phyloP scores from a whole-genome alignment of 2,329 filamentous ascomycete species.

The Westerdykella sp. region DNA sequence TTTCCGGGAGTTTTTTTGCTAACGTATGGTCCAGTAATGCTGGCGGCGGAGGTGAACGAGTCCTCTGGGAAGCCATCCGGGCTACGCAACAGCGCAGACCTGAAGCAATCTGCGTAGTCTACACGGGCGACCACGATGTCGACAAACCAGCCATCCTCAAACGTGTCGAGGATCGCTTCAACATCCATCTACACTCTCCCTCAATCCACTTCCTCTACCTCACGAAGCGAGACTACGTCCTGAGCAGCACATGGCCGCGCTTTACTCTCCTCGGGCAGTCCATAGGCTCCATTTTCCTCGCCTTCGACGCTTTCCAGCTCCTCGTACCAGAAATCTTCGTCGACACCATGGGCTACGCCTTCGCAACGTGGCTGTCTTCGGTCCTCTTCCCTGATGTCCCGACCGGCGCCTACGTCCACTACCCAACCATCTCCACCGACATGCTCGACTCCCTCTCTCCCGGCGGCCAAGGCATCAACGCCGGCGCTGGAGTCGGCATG shows the following conservation, averaged over 20 bases:
- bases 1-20: constrained; percentile 5
- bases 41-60: constrained; percentile 88
- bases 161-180: constrained; percentile 77
- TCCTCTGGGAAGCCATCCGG: constrained; percentile 91
- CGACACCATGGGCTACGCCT: constrained; percentile 98
- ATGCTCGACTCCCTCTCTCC: constrained; percentile 73
- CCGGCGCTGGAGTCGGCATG: constrained; percentile 68
- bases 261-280: constrained; percentile 95
- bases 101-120: constrained; percentile 81
- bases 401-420: constrained; percentile 92
- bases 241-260: constrained; percentile 79
- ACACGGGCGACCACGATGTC: constrained; percentile 90
- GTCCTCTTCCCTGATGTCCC: constrained; percentile 73
- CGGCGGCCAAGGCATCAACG: constrained; percentile 66
- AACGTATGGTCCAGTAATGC: constrained; percentile 64
- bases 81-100: constrained; percentile 88
- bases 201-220: constrained; percentile 87
- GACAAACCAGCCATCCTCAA: constrained; percentile 72
- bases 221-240: constrained; percentile 77
- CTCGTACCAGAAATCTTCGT: constrained; percentile 90
- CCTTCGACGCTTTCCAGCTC: constrained; percentile 87
- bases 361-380: constrained; percentile 75
- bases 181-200: constrained; percentile 79
- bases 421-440: constrained; percentile 95
- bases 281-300: constrained; percentile 77